Percentiles rank a stretch among this genome's conserved stretches.
phyloP scores from a whole-genome alignment of 2,329 filamentous ascomycete genomes.

The Exserohilum rostratum region DNA sequence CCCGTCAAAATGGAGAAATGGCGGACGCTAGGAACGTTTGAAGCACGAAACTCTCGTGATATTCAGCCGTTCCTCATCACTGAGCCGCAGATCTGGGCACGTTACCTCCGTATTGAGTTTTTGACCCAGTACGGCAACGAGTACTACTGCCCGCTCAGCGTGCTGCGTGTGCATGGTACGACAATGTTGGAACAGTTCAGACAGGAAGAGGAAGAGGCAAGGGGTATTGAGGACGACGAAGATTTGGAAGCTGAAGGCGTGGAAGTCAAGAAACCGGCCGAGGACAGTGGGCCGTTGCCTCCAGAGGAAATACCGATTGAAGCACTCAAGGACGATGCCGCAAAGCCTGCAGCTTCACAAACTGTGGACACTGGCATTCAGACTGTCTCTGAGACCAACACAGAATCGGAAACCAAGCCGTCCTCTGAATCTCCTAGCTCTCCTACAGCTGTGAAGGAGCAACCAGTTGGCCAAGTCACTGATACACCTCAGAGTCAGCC shows the following conservation, averaged over 20 bases:
- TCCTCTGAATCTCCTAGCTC: not conserved
- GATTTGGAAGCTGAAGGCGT: constrained; percentile 56
- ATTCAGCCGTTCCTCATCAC: constrained; percentile 95
- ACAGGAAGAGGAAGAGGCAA: constrained; percentile 75
- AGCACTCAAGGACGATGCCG: constrained; percentile 19
- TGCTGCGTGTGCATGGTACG: constrained; percentile 89
- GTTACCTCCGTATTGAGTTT: constrained; percentile 91
- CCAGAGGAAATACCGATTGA: constrained; percentile 27
- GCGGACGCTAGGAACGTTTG: constrained; percentile 85
- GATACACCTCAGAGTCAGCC: not conserved
- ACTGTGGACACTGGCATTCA: not conserved
- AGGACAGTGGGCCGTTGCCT: constrained; percentile 30
- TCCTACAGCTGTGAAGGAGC: not conserved
- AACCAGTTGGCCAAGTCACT: not conserved
- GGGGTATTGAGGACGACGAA: constrained; percentile 64
- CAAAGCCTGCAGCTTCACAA: not conserved
- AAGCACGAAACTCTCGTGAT: constrained; percentile 89
- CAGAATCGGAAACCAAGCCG: not conserved
- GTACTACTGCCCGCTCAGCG: constrained; percentile 91
- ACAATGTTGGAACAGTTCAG: constrained; percentile 94
- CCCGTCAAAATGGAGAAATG: constrained; percentile 91
- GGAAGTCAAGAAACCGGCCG: constrained; percentile 47
- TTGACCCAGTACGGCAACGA: constrained; percentile 94
- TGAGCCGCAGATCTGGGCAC: constrained; percentile 93
- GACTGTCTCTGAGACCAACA: not conserved